Evolutionary conservation across 805 yeast genomes (phyloP).

Genomic region (Yamadazyma philogaea): DNA sequence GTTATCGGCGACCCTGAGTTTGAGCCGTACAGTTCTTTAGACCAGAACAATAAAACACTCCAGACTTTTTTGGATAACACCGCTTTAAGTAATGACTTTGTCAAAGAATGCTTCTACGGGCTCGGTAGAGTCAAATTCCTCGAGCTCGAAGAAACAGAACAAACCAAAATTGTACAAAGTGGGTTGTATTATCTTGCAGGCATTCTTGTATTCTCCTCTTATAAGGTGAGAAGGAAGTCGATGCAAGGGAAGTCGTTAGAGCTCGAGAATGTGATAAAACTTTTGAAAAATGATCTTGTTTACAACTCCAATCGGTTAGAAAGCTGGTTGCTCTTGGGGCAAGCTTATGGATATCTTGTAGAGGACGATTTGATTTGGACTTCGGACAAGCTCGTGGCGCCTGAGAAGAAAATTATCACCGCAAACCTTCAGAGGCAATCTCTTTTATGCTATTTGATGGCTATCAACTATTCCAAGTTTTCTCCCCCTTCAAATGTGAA

Average conservation of each 20-base stretch:
- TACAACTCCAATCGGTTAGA: constrained; percentile 70
- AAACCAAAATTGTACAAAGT: constrained; percentile 29
- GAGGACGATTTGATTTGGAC: constrained; percentile 95
- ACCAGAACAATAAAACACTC: constrained; percentile 32
- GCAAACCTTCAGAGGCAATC: constrained; percentile 68
- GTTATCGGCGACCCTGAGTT: constrained; percentile 65
- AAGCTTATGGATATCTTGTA: constrained; percentile 69
- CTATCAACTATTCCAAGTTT: constrained; percentile 45
- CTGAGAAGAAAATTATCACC: constrained; percentile 58
- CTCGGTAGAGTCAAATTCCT: constrained; percentile 27
- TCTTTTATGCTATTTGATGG: constrained; percentile 71
- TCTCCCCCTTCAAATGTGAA: constrained; percentile 17
- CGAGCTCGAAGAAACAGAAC: constrained; percentile 19
- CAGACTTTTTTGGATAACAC: constrained; percentile 47
- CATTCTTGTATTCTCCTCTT: constrained; percentile 62
- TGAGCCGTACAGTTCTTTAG: constrained; percentile 39
- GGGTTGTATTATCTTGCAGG: constrained; percentile 76
- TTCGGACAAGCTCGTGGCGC: constrained; percentile 68
- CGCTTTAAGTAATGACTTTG: constrained; percentile 39
- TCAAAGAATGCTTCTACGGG: constrained; percentile 56
- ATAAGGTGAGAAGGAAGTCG: constrained; percentile 66
- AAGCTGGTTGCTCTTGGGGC: constrained; percentile 83
- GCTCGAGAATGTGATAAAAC: constrained; percentile 65
- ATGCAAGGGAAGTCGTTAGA: constrained; percentile 83
- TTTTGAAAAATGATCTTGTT: constrained; percentile 63